Percentiles rank a stretch among this genome's conserved stretches.
Conservation (phyloP, 2,329 filamentous ascomycete genomes). For the Cladophialophora psammophila region DNA sequence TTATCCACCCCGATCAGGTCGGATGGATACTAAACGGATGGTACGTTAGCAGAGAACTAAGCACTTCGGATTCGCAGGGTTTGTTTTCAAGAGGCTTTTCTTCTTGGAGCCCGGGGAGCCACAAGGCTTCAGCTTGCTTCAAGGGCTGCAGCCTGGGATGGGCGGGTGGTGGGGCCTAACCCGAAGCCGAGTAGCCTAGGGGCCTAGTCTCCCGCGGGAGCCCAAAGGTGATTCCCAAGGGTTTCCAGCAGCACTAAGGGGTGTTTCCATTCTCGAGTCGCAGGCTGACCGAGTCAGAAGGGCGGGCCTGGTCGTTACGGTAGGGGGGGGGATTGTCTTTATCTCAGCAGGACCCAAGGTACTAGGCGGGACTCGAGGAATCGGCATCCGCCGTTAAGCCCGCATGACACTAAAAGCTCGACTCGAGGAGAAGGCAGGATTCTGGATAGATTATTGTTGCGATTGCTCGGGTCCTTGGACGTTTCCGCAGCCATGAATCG, state of each 20-base stretch:
- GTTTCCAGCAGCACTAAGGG: constrained; percentile 6
- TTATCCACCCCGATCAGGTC: constrained; percentile 29
- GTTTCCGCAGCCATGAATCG: constrained; percentile 8
- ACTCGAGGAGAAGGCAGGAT: constrained; percentile 19
- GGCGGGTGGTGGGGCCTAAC: constrained; percentile 34
- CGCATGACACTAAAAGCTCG: constrained; percentile 20
- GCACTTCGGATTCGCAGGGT: constrained; percentile 27
- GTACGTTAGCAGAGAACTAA: constrained; percentile 15
- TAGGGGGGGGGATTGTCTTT: constrained; percentile 11
- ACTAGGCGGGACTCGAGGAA: constrained; percentile 12
- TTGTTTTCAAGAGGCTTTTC: constrained; percentile 28
- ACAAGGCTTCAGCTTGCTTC: constrained; percentile 32
- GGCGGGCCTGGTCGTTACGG: constrained; percentile 4
- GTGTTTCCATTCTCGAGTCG: constrained; percentile 21
- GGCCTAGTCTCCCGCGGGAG: constrained; percentile 13
- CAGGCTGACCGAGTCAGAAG: constrained; percentile 16
- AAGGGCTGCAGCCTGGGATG: background rate
- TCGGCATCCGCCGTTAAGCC: constrained; percentile 11
- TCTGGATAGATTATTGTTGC: constrained; percentile 16
- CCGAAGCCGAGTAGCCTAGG: constrained; percentile 20
- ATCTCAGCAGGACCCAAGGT: background rate
- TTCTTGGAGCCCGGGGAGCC: constrained; percentile 30
- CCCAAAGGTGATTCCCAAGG: constrained; percentile 12
- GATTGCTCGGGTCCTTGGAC: background rate
- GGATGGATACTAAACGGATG: constrained; percentile 22